Evolutionary conservation across 345 rosid genomes (phyloP).

Genomic region (Eucalyptus decipiens): DNA sequence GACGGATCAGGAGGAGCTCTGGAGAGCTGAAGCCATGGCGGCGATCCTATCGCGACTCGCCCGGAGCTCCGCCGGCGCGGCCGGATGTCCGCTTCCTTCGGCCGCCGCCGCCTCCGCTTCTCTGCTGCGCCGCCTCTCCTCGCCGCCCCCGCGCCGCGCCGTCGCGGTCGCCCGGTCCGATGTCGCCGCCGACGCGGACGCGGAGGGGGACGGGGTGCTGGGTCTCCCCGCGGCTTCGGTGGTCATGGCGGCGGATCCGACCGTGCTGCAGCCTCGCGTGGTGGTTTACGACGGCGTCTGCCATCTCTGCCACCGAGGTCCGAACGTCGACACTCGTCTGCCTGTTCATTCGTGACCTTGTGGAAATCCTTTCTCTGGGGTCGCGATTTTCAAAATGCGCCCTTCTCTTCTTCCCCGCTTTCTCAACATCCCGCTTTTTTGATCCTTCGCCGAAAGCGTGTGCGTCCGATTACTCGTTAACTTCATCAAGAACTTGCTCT

Average conservation of each 20-base stretch:
- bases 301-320: conserved; percentile 94
- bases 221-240: conserved; percentile 8
- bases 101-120: neutral
- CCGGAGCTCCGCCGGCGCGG: neutral
- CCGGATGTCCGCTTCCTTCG: neutral
- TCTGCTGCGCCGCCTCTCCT: neutral
- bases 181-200: conserved; percentile 10
- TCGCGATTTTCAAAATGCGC: neutral
- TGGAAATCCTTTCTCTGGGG: neutral
- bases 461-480: neutral
- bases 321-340: neutral
- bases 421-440: neutral
- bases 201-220: conserved; percentile 13
- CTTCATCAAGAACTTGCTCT: neutral
- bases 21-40: neutral
- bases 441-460: neutral
- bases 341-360: neutral
- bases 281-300: conserved; percentile 93
- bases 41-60: neutral
- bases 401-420: neutral
- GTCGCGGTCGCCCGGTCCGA: neutral
- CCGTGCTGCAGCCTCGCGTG: conserved; percentile 81
- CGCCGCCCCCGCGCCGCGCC: neutral
- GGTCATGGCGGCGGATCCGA: conserved; percentile 18
- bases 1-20: neutral